Base-by-base conservation (phyloP, 495 filamentous ascomycete genomes). In the Lophium mytilinum region DNA sequence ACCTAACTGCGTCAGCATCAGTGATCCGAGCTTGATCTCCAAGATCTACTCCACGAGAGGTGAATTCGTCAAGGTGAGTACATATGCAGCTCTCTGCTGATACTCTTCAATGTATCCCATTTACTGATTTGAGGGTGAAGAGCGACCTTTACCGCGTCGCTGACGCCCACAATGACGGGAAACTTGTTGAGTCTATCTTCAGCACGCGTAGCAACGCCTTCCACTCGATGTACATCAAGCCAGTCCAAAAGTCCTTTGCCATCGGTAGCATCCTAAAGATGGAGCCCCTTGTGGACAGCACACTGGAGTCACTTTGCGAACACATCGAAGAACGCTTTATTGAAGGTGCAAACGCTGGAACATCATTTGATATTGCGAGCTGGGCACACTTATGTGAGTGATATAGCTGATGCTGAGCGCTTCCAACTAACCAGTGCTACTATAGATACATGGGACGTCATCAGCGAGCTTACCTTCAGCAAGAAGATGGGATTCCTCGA, bases 141-240 rank as follows among this genome's bases (percentile, higher is more conserved):
- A 60, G 57, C 24, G 51, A 60, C 30, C 56, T 45, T 46, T 61
- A 61, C 53, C 17, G 50, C 35, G 39, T 55, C 52, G 55, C 55
- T 37, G 58, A 61, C 46, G 58, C 58, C 10, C 43, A 51, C 4
- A 52, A 61, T 47, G 52, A 46, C 24, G 52, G 47, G 15, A 43
- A 61, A 12, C 37, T 55, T 37, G 46, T 61, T 24, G 52, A 43
- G 10, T 55, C 55, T 53, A 11, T 61, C 47, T 61, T 55, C 37
- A 51, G 52, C 52, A 61, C 58, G 0, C 52, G 58, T 3, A 45
- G 46, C 53, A 61, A 61, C 21, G 52, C 51, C 15, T 61, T 61
- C 15, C 53, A 61, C 34, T 10, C 45, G 17, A 11, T 19, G 9
- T 9, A 15, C 9, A 14, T 61, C 37, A 55, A 52, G 21, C 58